A percentile compares a stretch with the other conserved stretches of the same genome.
phyloP scores from a whole-genome alignment of 2,329 filamentous ascomycete genomes.

The Fusarium longipes region DNA sequence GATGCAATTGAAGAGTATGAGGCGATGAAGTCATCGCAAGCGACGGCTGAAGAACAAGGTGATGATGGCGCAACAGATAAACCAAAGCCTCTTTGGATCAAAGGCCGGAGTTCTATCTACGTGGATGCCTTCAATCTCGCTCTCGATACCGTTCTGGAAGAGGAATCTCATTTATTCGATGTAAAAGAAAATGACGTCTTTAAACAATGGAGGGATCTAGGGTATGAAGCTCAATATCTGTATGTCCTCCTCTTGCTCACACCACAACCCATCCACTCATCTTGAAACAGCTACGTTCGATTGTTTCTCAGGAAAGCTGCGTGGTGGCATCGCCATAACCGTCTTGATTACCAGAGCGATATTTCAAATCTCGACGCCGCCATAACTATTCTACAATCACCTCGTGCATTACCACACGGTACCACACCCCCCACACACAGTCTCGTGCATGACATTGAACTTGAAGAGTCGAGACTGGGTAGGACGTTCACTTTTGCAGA shows the following conservation, averaged over 20 bases:
- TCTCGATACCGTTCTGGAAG: slow-evolving; percentile 86
- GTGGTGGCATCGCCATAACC: slow-evolving; percentile 86
- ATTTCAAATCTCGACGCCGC: slow-evolving; percentile 78
- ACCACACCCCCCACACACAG: slow-evolving; percentile 27
- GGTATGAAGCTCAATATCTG: slow-evolving; percentile 91
- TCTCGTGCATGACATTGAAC: slow-evolving; percentile 48
- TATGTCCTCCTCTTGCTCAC: slow-evolving; percentile 58
- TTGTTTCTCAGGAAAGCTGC: slow-evolving; percentile 92
- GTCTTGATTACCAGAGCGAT: slow-evolving; percentile 83
- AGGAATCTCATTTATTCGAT: slow-evolving; percentile 90
- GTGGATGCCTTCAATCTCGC: slow-evolving; percentile 97
- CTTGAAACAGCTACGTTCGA: slow-evolving; percentile 77
- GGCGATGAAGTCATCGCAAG: slow-evolving; percentile 69
- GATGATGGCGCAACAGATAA: slow-evolving; percentile 54
- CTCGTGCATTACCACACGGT: slow-evolving; percentile 63
- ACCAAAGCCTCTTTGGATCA: slow-evolving; percentile 66
- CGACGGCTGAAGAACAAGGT: slow-evolving; percentile 49
- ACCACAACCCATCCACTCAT: slow-evolving; percentile 13
- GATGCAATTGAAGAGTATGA: slow-evolving; percentile 86
- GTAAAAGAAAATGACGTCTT: slow-evolving; percentile 83
- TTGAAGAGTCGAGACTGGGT: slow-evolving; percentile 60
- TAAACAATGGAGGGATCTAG: slow-evolving; percentile 74
- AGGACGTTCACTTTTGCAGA: slow-evolving; percentile 82
- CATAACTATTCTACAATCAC: slow-evolving; percentile 71
- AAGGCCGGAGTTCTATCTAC: slow-evolving; percentile 89